phyloP scores from a whole-genome alignment of 208 protist genomes.

The Endotrypanum monterogeii region DNA sequence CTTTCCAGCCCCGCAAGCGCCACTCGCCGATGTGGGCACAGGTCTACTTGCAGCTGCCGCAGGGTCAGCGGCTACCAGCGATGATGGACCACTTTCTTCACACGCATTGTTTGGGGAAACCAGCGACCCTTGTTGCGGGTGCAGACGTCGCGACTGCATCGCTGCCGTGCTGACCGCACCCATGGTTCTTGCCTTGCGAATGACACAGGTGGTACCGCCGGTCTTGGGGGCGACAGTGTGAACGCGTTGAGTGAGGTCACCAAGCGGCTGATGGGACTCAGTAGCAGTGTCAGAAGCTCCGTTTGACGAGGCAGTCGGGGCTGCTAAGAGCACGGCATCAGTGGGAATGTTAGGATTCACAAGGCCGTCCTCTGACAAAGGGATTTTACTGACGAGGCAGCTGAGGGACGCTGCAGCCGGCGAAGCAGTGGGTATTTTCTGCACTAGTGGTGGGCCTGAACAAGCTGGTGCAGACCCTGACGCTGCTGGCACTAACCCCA shows the following conservation, averaged over 20 bases:
- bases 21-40: neutral
- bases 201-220: neutral
- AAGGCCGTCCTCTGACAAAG: slow-evolving; percentile 1
- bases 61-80: neutral
- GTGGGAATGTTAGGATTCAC: neutral
- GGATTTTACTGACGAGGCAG: neutral
- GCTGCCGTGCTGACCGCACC: neutral
- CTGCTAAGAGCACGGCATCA: neutral
- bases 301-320: neutral
- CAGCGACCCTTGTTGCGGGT: neutral
- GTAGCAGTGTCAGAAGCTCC: neutral
- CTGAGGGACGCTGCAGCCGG: slow-evolving; percentile 1
- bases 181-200: neutral
- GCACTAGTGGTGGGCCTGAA: neutral
- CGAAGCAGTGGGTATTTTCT: neutral
- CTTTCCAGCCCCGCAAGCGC: neutral
- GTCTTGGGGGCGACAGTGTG: neutral
- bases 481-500: neutral
- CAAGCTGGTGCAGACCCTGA: neutral
- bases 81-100: neutral
- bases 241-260: neutral
- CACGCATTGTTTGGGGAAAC: too few species aligned
- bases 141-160: neutral
- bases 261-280: neutral
- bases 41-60: neutral